A percentile compares a stretch with the other conserved stretches of the same genome.
Evolutionary conservation across 2,329 filamentous ascomycete genomes (phyloP).

Genomic region (Stromatinia cepivora): DNA sequence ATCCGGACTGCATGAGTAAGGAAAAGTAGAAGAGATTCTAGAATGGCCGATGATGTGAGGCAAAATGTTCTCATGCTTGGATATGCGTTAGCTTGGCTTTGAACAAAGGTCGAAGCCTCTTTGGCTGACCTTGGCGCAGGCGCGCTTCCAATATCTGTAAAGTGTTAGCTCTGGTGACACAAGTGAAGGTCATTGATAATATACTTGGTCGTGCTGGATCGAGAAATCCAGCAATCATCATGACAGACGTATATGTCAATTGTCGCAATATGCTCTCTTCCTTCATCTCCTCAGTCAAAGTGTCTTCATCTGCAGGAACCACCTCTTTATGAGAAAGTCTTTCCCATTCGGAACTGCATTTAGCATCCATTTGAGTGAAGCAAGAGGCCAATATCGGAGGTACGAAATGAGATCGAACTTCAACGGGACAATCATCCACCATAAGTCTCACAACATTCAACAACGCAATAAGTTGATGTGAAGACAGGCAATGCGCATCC

Average conservation of each 20-base stretch:
- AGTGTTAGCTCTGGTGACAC: slow-evolving; percentile 27
- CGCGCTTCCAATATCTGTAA: slow-evolving; percentile 10
- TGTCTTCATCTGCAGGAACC: slow-evolving; percentile 67
- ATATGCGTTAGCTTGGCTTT: slow-evolving; percentile 32
- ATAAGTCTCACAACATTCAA: slow-evolving; percentile 85
- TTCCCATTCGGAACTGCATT: slow-evolving; percentile 86
- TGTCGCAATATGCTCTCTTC: slow-evolving; percentile 92
- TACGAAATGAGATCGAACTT: slow-evolving; percentile 75
- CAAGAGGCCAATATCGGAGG: slow-evolving; percentile 79
- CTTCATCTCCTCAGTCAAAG: slow-evolving; percentile 95
- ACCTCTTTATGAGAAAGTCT: slow-evolving; percentile 65
- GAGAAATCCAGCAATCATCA: slow-evolving; percentile 86
- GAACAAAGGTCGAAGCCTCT: slow-evolving; percentile 37
- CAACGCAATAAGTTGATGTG: slow-evolving; percentile 92
- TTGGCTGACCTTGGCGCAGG: slow-evolving; percentile 28
- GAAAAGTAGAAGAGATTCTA: slow-evolving; percentile 88
- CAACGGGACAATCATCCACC: slow-evolving; percentile 86
- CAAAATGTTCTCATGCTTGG: slow-evolving; percentile 79
- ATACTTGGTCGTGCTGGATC: slow-evolving; percentile 70
- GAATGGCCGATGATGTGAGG: slow-evolving; percentile 71
- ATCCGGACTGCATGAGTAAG: slow-evolving; percentile 88
- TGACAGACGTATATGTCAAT: slow-evolving; percentile 86
- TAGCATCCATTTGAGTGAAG: slow-evolving; percentile 82
- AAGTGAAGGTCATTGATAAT: slow-evolving; percentile 34
- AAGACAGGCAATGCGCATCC: slow-evolving; percentile 78